These are phyloP conservation scores for Geotrichum australiense DNA, from an alignment of 1,139 yeast genomes.

Conservation along the genomic window DNA sequence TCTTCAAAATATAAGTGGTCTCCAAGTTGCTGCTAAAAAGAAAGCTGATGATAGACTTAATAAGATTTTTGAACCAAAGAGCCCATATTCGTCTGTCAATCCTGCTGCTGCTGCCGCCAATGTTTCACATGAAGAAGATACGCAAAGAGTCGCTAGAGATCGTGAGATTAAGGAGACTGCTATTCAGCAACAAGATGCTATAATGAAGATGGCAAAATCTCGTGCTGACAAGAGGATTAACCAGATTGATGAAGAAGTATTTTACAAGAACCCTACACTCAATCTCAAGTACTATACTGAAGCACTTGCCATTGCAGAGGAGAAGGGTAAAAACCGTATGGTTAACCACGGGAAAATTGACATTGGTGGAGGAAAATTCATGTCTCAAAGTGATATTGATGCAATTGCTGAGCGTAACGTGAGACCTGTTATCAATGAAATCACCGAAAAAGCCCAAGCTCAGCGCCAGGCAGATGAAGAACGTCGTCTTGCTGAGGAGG, in stretches of 20 bases:
- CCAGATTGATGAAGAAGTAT: constrained; percentile 37
- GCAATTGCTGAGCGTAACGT: constrained; percentile 78
- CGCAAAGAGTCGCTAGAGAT: constrained; percentile 20
- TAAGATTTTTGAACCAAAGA: constrained; percentile 26
- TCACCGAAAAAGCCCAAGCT: constrained; percentile 59
- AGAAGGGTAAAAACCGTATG: constrained; percentile 51
- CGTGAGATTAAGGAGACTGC: constrained; percentile 37
- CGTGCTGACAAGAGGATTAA: constrained; percentile 32
- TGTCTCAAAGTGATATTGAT: constrained; percentile 70
- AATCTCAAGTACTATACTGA: constrained; percentile 32
- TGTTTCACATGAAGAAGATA: constrained; percentile 18
- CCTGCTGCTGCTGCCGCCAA: constrained; percentile 17
- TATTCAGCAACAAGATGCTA: constrained; percentile 25
- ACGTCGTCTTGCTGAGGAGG: constrained; percentile 47
- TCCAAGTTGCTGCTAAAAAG: constrained; percentile 32
- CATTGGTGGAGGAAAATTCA: constrained; percentile 83
- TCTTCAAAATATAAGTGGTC: constrained; percentile 21
- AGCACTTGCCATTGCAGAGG: constrained; percentile 55
- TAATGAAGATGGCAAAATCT: constrained; percentile 34
- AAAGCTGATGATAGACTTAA: constrained; percentile 32
- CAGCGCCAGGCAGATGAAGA: constrained; percentile 67
- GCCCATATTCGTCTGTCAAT: constrained; percentile 18
- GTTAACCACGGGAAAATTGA: constrained; percentile 54
- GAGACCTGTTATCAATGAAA: constrained; percentile 75
- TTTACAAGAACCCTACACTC: constrained; percentile 33